Evolutionary conservation across 768 basidiomycete genomes (phyloP), one percentile per base, ranked within the genome.

Genomic region (Thelephora ganbajun): DNA sequence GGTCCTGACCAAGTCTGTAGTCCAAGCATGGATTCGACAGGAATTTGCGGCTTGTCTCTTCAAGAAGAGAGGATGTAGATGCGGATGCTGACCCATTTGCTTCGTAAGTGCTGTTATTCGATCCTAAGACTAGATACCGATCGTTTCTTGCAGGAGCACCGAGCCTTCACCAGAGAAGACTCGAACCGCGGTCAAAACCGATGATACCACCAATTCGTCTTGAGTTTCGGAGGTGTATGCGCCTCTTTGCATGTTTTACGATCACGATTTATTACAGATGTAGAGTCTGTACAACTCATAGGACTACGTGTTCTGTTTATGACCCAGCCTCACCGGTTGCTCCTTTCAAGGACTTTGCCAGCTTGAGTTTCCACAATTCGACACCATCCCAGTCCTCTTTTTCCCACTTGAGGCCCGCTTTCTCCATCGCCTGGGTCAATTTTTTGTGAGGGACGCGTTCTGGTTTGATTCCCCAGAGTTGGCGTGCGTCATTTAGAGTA

Each of bases 21-120:
- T 75, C 79, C 43, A 77, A 69, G 39, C 85, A 88, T 61, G 85
- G 85, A 0, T 88, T 86, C 56, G 80, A 86, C 64, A 70, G 80
- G 44, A 71, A 66, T 35, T 66, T 87, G 20, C 67, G 70, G 36
- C 68, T 85, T 2, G 77, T 80, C 19, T 64, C 70, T 4, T 71
- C 76, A 9, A 67, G 76, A 52, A 66, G 74, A 51, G 78, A 80
- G 60, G 77, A 77, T 33, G 56, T 53, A 26, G 68, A 71, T 39
- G 51, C 41, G 11, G 58, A 59, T 9, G 52, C 47, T 23, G 5
- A 43, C 43, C 13, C 46, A 7, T 11, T 39, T 4, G 14, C 42
- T 22, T 39, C 51, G 55, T 58, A 41, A 33, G 55, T 41, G 9
- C 26, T 9, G 9, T 30, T 9, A 30, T 30, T 30, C 26, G 26